Conservation (phyloP, 2,329 filamentous ascomycete genomes). For the Fusarium tuaranense region DNA sequence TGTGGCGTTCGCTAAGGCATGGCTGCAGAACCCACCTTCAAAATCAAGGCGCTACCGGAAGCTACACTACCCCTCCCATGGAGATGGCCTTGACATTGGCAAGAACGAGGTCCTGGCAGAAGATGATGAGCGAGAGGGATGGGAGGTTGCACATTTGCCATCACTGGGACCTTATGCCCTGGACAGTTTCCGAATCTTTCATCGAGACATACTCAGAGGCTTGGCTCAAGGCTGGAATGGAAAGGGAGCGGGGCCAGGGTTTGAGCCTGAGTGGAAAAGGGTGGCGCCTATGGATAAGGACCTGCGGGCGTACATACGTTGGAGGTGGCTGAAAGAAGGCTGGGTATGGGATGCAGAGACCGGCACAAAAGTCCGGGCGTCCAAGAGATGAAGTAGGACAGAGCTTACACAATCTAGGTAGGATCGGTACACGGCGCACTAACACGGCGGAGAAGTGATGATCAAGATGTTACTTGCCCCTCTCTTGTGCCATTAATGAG, state of each 20-base stretch:
- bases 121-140: conserved; percentile 21
- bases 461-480: background rate
- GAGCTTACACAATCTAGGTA: background rate
- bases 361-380: background rate
- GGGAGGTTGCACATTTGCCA: conserved; percentile 31
- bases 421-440: background rate
- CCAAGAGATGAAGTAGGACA: background rate
- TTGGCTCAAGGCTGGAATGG: conserved; percentile 18
- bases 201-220: conserved; percentile 18
- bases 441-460: background rate
- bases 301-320: conserved; percentile 20
- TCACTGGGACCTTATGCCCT: conserved; percentile 30
- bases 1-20: conserved; percentile 25
- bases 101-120: conserved; percentile 16
- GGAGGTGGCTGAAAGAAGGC: conserved; percentile 32
- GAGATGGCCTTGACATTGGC: conserved; percentile 9
- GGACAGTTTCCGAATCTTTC: conserved; percentile 33
- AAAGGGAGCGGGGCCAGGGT: accelerated
- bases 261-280: conserved; percentile 33
- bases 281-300: conserved; percentile 33
- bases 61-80: conserved; percentile 22
- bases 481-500: background rate
- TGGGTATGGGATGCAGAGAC: conserved; percentile 35
- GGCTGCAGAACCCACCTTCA: conserved; percentile 13
- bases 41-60: conserved; percentile 17